Evolutionary conservation across 139 green algal genomes (phyloP).

Genomic region (Tetraselmis chui): DNA sequence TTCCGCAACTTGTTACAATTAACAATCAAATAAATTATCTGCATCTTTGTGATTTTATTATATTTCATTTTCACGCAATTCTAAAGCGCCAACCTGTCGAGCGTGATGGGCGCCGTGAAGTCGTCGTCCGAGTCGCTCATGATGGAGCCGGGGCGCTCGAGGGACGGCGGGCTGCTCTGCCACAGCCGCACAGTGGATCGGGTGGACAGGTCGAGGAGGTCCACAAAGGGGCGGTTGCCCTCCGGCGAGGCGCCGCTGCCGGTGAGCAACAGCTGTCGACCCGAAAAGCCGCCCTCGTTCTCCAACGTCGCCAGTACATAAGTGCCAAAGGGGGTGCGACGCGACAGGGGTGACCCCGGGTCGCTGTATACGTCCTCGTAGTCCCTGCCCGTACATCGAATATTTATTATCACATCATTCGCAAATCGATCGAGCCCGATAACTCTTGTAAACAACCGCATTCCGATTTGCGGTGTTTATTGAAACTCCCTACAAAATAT

Average conservation of each 20-base stretch:
- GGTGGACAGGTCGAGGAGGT: slow-evolving; percentile 65
- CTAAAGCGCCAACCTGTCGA: slow-evolving; percentile 9
- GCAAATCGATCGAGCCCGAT: no score
- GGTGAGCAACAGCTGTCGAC: slow-evolving; percentile 69
- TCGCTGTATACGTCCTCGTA: slow-evolving; percentile 95
- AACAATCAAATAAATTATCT: no score
- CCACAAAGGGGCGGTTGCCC: slow-evolving; percentile 88
- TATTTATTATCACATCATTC: no score
- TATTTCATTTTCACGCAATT: no score
- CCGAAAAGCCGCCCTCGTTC: slow-evolving; percentile 13
- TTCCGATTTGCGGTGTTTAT: no score
- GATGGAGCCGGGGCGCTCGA: slow-evolving; percentile 64
- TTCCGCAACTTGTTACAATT: no score
- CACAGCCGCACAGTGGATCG: slow-evolving; percentile 69
- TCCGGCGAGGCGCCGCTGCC: slow-evolving; percentile 70
- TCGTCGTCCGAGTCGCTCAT: slow-evolving; percentile 43
- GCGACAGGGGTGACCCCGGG: slow-evolving; percentile 71
- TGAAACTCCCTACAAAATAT: no score
- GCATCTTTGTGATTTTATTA: no score
- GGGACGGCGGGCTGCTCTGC: slow-evolving; percentile 63
- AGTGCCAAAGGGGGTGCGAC: slow-evolving; percentile 60
- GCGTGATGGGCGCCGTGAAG: slow-evolving; percentile 7
- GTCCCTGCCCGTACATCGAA: no score
- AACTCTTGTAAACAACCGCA: no score
- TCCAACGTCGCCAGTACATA: slow-evolving; percentile 75